Conservation (phyloP, 2,329 filamentous ascomycete genomes). For the Beauveria varroae region DNA sequence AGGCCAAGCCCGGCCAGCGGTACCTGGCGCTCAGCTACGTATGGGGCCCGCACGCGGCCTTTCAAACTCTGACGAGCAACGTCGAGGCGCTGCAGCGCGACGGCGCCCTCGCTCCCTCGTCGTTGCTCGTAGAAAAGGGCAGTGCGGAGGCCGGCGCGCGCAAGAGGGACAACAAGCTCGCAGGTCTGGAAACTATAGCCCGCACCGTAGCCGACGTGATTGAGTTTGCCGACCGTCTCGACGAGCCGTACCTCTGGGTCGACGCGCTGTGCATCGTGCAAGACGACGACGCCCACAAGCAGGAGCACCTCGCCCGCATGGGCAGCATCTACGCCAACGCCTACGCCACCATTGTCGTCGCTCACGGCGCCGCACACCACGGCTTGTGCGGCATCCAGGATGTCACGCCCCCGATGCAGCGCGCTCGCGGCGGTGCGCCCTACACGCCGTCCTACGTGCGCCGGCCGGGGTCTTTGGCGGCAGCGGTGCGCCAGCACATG, state of each 20-base stretch:
- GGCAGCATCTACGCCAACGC: slow-evolving; percentile 13
- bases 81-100: background rate
- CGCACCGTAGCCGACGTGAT: slow-evolving; percentile 13
- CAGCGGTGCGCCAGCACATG: background rate
- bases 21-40: slow-evolving; percentile 17
- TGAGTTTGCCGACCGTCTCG: slow-evolving; percentile 11
- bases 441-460: slow-evolving; percentile 6
- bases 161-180: background rate
- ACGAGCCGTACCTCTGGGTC: slow-evolving; percentile 14
- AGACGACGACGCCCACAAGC: slow-evolving; percentile 13
- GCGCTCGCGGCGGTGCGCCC: background rate
- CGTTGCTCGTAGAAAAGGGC: no score
- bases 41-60: slow-evolving; percentile 12
- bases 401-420: background rate
- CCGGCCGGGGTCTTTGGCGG: background rate
- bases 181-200: background rate
- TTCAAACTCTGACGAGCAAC: slow-evolving; percentile 4
- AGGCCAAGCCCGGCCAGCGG: background rate
- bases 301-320: slow-evolving; percentile 13
- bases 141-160: background rate
- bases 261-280: slow-evolving; percentile 17
- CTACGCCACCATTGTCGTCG: slow-evolving; percentile 5
- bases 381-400: slow-evolving; percentile 1
- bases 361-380: background rate
- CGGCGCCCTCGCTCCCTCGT: background rate